phyloP scores from a whole-genome alignment of 2,329 filamentous ascomycete species.

The Calonectria crousiana region DNA sequence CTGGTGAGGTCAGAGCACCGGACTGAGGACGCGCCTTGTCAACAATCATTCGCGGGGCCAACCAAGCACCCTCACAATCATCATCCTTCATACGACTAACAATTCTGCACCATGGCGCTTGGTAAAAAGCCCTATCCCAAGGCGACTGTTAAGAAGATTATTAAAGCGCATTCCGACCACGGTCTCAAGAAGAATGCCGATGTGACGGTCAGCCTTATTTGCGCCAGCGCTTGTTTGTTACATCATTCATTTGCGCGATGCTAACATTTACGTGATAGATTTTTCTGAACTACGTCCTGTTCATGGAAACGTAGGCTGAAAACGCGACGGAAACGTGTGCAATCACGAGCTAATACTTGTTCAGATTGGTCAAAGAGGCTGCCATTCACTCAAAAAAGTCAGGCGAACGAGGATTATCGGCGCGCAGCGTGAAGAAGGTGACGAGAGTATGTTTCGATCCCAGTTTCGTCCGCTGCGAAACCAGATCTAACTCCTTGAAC shows the following conservation, averaged over 20 bases:
- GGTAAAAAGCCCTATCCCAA: slow-evolving; percentile 85
- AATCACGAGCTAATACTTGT: neutral
- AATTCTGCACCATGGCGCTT: slow-evolving; percentile 46
- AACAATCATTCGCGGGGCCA: slow-evolving; percentile 30
- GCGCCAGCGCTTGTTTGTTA: slow-evolving; percentile 30
- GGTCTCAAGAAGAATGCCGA: slow-evolving; percentile 88
- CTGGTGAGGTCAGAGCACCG: slow-evolving; percentile 40
- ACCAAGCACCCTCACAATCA: slow-evolving; percentile 1
- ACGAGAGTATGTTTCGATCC: slow-evolving; percentile 70
- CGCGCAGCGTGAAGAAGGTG: slow-evolving; percentile 81
- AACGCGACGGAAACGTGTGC: neutral
- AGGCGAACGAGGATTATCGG: slow-evolving; percentile 80
- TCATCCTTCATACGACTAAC: slow-evolving; percentile 24
- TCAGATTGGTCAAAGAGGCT: slow-evolving; percentile 83
- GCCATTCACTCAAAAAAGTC: slow-evolving; percentile 80
- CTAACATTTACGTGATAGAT: slow-evolving; percentile 68
- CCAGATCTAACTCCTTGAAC: slow-evolving; percentile 23
- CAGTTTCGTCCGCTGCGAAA: neutral
- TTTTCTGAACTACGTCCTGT: slow-evolving; percentile 86
- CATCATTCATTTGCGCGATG: slow-evolving; percentile 6
- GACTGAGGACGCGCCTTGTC: slow-evolving; percentile 39
- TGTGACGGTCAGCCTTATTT: slow-evolving; percentile 72
- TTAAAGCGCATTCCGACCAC: slow-evolving; percentile 88
- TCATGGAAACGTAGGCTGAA: slow-evolving; percentile 73
- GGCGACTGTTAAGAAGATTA: slow-evolving; percentile 86